Evolutionary conservation across 768 basidiomycete species (phyloP).

Genomic region (Trichaptum fuscoviolaceum): DNA sequence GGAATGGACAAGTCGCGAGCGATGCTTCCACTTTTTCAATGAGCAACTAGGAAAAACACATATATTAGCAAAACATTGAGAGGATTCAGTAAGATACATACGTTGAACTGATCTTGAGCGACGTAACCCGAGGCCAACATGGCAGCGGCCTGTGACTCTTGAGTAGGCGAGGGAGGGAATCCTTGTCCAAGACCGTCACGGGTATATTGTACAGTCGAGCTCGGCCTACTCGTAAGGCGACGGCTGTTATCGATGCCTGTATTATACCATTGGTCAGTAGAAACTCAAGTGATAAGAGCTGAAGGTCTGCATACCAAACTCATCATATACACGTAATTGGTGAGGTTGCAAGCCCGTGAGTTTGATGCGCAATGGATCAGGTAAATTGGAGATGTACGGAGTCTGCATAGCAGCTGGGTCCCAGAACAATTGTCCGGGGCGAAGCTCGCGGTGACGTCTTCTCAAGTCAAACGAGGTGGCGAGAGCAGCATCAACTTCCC

Average conservation of each 20-base stretch:
- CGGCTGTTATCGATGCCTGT: constrained; percentile 55
- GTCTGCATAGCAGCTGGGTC: constrained; percentile 71
- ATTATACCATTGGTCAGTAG: constrained; percentile 13
- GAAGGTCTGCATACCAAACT: constrained; percentile 60
- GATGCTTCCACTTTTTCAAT: constrained; percentile 74
- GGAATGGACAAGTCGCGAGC: constrained; percentile 66
- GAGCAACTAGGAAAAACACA: constrained; percentile 37
- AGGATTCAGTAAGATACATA: constrained; percentile 29
- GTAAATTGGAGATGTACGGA: constrained; percentile 66
- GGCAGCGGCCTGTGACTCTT: constrained; percentile 39
- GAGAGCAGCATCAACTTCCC: constrained; percentile 91
- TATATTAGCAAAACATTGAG: constrained; percentile 7
- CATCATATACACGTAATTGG: constrained; percentile 90
- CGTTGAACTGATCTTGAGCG: constrained; percentile 84
- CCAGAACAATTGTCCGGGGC: constrained; percentile 79
- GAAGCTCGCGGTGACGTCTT: constrained; percentile 83
- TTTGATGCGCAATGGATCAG: constrained; percentile 86
- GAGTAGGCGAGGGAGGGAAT: constrained; percentile 58
- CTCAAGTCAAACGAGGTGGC: constrained; percentile 75
- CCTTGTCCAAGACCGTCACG: constrained; percentile 39
- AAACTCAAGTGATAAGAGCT: constrained; percentile 1
- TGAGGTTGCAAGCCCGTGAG: constrained; percentile 73
- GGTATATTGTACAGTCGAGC: constrained; percentile 66
- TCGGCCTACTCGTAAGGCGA: constrained; percentile 56
- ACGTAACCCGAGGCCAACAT: constrained; percentile 37